A percentile compares a stretch with the other conserved stretches of the same genome.
Conservation (phyloP, 2,329 filamentous ascomycete species). For the Chaetothyriales sp. region DNA sequence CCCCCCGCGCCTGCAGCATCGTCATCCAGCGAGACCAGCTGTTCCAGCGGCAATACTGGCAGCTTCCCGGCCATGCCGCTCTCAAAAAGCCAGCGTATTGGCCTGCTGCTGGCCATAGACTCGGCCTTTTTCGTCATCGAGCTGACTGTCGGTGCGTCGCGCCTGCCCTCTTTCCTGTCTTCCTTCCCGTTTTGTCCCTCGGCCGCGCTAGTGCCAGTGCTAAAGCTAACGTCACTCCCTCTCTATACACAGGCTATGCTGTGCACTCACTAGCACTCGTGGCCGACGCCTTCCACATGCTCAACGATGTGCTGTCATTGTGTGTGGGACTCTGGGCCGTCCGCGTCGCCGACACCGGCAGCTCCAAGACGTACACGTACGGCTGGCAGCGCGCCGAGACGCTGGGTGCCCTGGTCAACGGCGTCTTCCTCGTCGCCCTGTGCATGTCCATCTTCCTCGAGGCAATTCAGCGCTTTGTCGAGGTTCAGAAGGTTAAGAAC, state of each 20-base stretch:
- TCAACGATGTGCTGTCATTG: constrained; percentile 95
- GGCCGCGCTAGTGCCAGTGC: not conserved
- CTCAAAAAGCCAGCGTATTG: constrained; percentile 85
- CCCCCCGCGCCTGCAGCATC: constrained; percentile 2
- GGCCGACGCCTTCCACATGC: constrained; percentile 97
- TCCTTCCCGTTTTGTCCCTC: not conserved
- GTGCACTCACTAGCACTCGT: constrained; percentile 87
- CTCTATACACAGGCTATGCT: constrained; percentile 46
- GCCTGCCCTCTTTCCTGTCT: not conserved
- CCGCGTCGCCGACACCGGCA: constrained; percentile 68
- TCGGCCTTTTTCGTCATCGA: constrained; percentile 81
- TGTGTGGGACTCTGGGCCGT: constrained; percentile 92
- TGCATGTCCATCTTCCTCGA: constrained; percentile 95
- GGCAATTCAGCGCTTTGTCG: constrained; percentile 79
- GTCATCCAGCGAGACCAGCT: constrained; percentile 1
- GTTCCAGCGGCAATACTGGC: not conserved
- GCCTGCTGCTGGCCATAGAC: constrained; percentile 85
- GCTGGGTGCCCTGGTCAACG: constrained; percentile 88
- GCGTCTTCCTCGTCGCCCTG: constrained; percentile 90
- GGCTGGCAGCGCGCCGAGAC: constrained; percentile 97
- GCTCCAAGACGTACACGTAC: constrained; percentile 87
- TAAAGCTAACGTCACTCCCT: constrained; percentile 1
- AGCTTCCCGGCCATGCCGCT: constrained; percentile 31
- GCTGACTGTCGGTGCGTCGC: constrained; percentile 51
- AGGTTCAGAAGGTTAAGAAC: constrained; percentile 75